Evolutionary conservation across 2,329 filamentous ascomycete genomes (phyloP).

Genomic region (Scleromitrula shiraiana): DNA sequence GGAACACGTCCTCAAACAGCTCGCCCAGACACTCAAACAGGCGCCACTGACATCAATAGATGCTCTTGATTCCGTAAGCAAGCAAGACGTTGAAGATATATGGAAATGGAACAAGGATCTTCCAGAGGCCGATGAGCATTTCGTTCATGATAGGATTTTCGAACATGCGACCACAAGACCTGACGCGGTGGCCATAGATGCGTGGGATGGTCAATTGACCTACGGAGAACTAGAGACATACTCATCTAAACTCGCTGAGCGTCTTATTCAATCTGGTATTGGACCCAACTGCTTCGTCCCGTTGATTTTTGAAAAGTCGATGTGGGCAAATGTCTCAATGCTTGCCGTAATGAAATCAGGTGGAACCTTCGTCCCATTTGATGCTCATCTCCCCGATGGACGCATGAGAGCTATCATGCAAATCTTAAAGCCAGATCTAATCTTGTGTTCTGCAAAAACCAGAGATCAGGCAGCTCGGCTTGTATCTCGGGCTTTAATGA

Average conservation of each 20-base stretch:
- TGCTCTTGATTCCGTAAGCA: neutral
- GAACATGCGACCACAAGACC: neutral
- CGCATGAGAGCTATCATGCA: too few species aligned
- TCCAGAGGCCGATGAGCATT: neutral
- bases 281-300: too few species aligned
- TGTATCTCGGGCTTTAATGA: too few species aligned
- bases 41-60: neutral
- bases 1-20: neutral
- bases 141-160: slow-evolving; percentile 8
- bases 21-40: neutral
- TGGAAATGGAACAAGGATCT: neutral
- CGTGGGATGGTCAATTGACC: slow-evolving; percentile 17
- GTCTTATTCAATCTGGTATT: slow-evolving; percentile 13
- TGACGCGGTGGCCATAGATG: neutral
- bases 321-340: too few species aligned
- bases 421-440: too few species aligned
- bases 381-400: too few species aligned
- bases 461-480: too few species aligned
- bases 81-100: neutral
- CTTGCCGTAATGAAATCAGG: too few species aligned
- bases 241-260: slow-evolving; percentile 15
- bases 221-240: slow-evolving; percentile 18
- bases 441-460: too few species aligned
- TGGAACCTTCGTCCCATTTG: too few species aligned
- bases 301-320: too few species aligned